phyloP scores from a whole-genome alignment of 768 basidiomycete species.

The Hemileccinum impolitum region DNA sequence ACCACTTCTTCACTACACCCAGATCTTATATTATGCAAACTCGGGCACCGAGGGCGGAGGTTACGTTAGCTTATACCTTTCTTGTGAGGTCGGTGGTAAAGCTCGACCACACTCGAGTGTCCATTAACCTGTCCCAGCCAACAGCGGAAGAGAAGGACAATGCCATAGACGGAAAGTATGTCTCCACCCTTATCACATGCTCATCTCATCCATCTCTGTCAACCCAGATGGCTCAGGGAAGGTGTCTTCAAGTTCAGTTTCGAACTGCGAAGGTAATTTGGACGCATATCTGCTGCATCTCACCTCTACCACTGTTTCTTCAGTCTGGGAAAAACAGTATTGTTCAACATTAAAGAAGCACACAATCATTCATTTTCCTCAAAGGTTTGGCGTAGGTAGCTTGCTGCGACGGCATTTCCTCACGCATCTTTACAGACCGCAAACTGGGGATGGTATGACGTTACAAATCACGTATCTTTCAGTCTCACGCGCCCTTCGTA shows the following conservation, averaged over 20 bases:
- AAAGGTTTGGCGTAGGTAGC: constrained; percentile 40
- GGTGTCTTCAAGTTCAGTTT: constrained; percentile 86
- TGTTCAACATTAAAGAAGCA: constrained; percentile 72
- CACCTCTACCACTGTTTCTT: not conserved
- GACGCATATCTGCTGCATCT: not conserved
- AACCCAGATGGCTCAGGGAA: constrained; percentile 72
- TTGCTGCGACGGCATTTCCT: constrained; percentile 5
- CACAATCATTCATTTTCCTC: constrained; percentile 79
- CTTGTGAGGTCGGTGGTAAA: constrained; percentile 64
- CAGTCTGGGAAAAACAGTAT: constrained; percentile 45
- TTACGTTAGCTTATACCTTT: constrained; percentile 74
- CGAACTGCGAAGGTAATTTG: constrained; percentile 64
- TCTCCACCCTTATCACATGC: not conserved
- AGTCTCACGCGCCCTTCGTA: constrained; percentile 22
- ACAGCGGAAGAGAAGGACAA: constrained; percentile 72
- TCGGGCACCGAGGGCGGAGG: constrained; percentile 61
- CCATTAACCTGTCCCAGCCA: constrained; percentile 45
- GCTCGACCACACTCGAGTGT: not conserved
- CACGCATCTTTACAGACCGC: constrained; percentile 49
- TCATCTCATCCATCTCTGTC: not conserved
- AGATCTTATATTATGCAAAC: constrained; percentile 85
- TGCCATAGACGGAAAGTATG: constrained; percentile 58
- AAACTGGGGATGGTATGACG: constrained; percentile 80
- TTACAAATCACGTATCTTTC: not conserved
- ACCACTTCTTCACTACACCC: not conserved